Percentiles rank a stretch among this genome's conserved stretches.
These are phyloP conservation scores for Austroboletus novae-zelandiae DNA, from an alignment of 1,284 basidiomycete genomes.

Conservation along the genomic window DNA sequence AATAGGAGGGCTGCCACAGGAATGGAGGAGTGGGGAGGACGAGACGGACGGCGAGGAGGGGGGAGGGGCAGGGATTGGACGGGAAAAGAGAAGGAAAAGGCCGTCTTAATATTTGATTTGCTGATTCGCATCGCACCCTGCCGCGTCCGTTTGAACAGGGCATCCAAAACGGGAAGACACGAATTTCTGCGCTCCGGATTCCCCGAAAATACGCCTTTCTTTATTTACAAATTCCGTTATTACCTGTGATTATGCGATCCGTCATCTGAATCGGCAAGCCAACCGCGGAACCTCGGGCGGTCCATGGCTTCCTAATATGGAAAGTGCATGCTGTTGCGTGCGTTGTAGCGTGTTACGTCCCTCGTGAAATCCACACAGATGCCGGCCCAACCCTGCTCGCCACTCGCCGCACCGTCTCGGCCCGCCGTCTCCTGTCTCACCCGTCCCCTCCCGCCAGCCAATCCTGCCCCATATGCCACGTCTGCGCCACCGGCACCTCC, in stretches of 20 bases:
- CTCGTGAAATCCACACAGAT: slow-evolving; percentile 20
- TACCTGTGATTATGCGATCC: slow-evolving; percentile 32
- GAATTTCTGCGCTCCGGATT: slow-evolving; percentile 25
- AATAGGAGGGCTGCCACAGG: slow-evolving; percentile 5
- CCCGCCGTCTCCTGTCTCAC: slow-evolving; percentile 12
- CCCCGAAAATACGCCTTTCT: slow-evolving; percentile 26
- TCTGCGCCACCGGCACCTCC: slow-evolving; percentile 28
- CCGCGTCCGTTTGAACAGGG: slow-evolving; percentile 16
- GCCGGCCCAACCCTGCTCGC: slow-evolving; percentile 27
- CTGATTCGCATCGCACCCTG: slow-evolving; percentile 35
- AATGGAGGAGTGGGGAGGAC: neutral
- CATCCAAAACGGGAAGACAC: slow-evolving; percentile 13
- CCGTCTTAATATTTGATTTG: slow-evolving; percentile 40
- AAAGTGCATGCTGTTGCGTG: slow-evolving; percentile 25
- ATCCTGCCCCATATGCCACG: slow-evolving; percentile 13
- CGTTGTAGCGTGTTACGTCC: slow-evolving; percentile 29
- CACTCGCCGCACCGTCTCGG: slow-evolving; percentile 21
- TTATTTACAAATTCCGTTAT: slow-evolving; percentile 33
- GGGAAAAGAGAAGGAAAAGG: slow-evolving; percentile 20
- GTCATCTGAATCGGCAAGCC: slow-evolving; percentile 27
- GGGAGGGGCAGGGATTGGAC: slow-evolving; percentile 23
- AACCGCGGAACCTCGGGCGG: slow-evolving; percentile 34
- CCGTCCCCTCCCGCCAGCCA: slow-evolving; percentile 1
- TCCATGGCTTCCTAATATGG: slow-evolving; percentile 12
- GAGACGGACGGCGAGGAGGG: slow-evolving; percentile 3